Evolutionary conservation across 2,329 filamentous ascomycete genomes (phyloP).

Genomic region (Claviceps maximensis): DNA sequence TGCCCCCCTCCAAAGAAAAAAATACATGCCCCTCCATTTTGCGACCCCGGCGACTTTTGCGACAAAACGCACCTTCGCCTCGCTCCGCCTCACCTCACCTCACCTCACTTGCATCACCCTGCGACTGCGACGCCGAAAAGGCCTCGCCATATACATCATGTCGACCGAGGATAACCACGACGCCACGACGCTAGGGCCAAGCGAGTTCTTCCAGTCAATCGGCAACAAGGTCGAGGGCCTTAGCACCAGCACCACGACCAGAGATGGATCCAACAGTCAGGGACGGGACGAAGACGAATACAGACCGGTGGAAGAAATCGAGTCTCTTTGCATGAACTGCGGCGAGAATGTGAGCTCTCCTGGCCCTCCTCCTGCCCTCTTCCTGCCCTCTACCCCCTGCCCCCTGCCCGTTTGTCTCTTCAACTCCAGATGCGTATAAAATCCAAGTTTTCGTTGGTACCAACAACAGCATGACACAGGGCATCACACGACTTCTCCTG

Average conservation of each 20-base stretch:
- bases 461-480: conserved; percentile 37
- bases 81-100: no score
- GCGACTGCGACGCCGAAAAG: not conserved
- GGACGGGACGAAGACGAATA: conserved; percentile 31
- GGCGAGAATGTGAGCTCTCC: conserved; percentile 52
- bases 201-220: conserved; percentile 49
- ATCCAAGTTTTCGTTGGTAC: not conserved
- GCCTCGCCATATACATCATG: conserved; percentile 21
- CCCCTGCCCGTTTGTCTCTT: not conserved
- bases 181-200: conserved; percentile 24
- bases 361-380: no score
- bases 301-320: conserved; percentile 52
- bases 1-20: not conserved
- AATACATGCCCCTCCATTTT: not conserved
- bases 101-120: not conserved
- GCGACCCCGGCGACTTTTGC: not conserved
- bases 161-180: conserved; percentile 24
- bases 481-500: conserved; percentile 72
- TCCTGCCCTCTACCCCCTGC: no score
- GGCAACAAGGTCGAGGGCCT: conserved; percentile 46
- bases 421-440: not conserved
- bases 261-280: conserved; percentile 20
- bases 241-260: conserved; percentile 19
- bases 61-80: not conserved
- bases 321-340: conserved; percentile 81